phyloP scores from a whole-genome alignment of 129 eudicot species.

The Pittosporum tobira region DNA sequence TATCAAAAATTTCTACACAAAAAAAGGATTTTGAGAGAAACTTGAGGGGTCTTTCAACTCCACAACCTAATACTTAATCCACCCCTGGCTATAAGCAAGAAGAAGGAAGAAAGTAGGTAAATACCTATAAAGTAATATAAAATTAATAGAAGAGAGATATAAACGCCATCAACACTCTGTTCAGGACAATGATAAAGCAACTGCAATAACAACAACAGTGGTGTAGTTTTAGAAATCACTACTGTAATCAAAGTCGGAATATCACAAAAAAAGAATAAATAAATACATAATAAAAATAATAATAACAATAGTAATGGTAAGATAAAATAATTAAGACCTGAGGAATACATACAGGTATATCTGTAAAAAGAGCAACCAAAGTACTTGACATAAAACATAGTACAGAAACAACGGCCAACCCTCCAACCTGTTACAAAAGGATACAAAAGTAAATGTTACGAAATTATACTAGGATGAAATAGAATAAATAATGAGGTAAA shows the following conservation, averaged over 20 bases:
- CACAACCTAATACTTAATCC: too few species aligned
- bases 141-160: slow-evolving; percentile 55
- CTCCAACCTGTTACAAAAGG: slow-evolving; percentile 50
- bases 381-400: slow-evolving; percentile 74
- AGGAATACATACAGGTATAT: slow-evolving; percentile 61
- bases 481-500: not conserved
- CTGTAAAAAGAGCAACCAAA: slow-evolving; percentile 51
- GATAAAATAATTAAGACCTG: not conserved
- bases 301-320: too few species aligned
- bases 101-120: not conserved
- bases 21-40: too few species aligned
- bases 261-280: not conserved
- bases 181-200: slow-evolving; percentile 69
- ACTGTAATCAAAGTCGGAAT: not conserved
- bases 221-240: slow-evolving; percentile 1
- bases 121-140: slow-evolving; percentile 80
- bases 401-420: slow-evolving; percentile 77
- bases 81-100: too few species aligned
- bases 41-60: too few species aligned
- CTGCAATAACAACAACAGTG: slow-evolving; percentile 34
- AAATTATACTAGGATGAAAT: not conserved
- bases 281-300: too few species aligned
- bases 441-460: too few species aligned
- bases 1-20: too few species aligned
- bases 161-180: slow-evolving; percentile 32